Base-by-base conservation (phyloP, 164 flowering plant genomes). In the Chimonanthus praecox region DNA sequence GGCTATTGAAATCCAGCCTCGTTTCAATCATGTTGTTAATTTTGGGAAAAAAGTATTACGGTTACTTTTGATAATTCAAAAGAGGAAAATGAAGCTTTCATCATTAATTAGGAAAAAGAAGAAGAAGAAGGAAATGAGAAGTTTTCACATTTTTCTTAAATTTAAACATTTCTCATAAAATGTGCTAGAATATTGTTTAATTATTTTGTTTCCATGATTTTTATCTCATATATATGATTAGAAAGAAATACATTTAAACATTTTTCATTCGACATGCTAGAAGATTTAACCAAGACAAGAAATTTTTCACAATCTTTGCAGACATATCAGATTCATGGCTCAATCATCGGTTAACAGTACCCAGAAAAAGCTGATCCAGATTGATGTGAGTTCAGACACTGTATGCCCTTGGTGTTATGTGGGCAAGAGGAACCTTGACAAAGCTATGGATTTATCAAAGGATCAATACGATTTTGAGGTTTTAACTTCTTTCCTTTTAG, bases 381-480 rank as follows among this genome's bases (percentile, higher is more conserved):
- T 95, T 60, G 99, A 95, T 78, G 71, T 91, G 67, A 90, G 88
- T 76, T 84, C 94, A 21, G 99, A 95, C 78, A 85, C 94, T 0
- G 97, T 93, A 20, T 95, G 99, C 71, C 99, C 98, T 58, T 95
- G 98, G 99, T 95, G 99, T 78, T 93, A 84, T 80, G 97, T 93
- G 78, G 99, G 99, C 66, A 90, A 95, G 77, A 90, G 65, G 69
- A 91, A 93, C 78, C 77, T 95, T 33, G 94, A 93, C 79, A 93
- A 88, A 75, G 99, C 99, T 54, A 86, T 95, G 44, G 88, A 79
- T 81, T 80, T 82, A 15, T 78, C 89, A 21, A 85, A 83, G 72
- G 90, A 92, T 85, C 87, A 80, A 73, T 95, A 76, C 73, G 85
- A 86, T 73, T 90, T 95, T 78, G 91, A 93, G 98, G 98, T 95